A percentile compares a stretch with the other conserved stretches of the same genome.
Evolutionary conservation across 176 grass and related monocot species (phyloP).

Genomic region (Triticum dicoccoides): DNA sequence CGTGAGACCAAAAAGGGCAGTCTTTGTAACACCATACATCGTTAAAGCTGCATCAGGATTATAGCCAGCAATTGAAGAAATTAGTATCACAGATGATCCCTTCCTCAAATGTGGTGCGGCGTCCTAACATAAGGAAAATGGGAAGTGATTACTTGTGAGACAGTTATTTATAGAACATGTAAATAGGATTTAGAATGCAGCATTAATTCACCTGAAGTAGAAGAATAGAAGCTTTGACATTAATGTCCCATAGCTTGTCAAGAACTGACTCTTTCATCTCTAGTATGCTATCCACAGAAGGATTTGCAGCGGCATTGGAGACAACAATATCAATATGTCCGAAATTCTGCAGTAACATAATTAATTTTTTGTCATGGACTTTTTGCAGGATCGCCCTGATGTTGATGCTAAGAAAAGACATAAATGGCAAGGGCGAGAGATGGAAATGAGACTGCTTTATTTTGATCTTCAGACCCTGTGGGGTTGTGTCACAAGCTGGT

Average conservation of each 20-base stretch:
- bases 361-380: not conserved
- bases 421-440: not conserved
- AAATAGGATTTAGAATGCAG: constrained; percentile 3
- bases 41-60: constrained; percentile 56
- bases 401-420: not conserved
- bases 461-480: not conserved
- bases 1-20: constrained; percentile 88
- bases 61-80: constrained; percentile 89
- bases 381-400: not conserved
- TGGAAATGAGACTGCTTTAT: not conserved
- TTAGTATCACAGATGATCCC: constrained; percentile 87
- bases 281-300: constrained; percentile 64
- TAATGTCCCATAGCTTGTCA: constrained; percentile 97
- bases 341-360: constrained; percentile 58
- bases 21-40: constrained; percentile 99
- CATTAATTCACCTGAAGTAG: constrained; percentile 62
- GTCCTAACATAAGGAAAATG: constrained; percentile 44
- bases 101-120: constrained; percentile 59
- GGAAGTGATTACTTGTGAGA: not conserved
- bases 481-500: not conserved
- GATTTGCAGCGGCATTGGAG: constrained; percentile 94
- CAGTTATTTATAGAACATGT: not conserved
- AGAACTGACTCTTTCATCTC: constrained; percentile 74
- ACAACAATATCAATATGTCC: constrained; percentile 92
- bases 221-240: constrained; percentile 87